Evolutionary conservation across 2,329 filamentous ascomycete species (phyloP).

Genomic region (Talaromyces sp.): DNA sequence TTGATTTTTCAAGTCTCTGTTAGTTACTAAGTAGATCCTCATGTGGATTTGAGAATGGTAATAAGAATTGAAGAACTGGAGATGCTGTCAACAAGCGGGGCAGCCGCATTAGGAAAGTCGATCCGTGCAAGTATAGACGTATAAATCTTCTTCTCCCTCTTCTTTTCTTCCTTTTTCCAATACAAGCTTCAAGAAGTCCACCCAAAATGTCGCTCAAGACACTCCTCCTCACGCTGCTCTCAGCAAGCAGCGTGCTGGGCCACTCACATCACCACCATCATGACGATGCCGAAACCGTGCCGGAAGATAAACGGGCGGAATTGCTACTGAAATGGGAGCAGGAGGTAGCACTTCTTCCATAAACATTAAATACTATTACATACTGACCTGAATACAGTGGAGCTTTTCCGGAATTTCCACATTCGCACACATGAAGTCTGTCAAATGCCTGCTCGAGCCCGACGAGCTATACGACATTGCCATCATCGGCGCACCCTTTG

Average conservation of each 20-base stretch:
- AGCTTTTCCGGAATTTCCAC: slow-evolving; percentile 68
- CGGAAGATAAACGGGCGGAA: slow-evolving; percentile 35
- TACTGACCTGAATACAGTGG: slow-evolving; percentile 39
- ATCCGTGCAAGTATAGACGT: neutral
- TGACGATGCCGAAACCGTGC: slow-evolving; percentile 33
- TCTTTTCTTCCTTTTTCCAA: neutral
- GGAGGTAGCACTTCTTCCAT: slow-evolving; percentile 33
- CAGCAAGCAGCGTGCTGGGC: slow-evolving; percentile 22
- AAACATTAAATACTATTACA: no score
- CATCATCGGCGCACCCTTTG: slow-evolving; percentile 67
- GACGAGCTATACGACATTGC: slow-evolving; percentile 62
- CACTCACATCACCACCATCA: slow-evolving; percentile 32
- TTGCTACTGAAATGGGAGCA: slow-evolving; percentile 43
- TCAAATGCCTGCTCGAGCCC: slow-evolving; percentile 64
- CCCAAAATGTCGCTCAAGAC: neutral
- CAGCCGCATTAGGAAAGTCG: slow-evolving; percentile 10
- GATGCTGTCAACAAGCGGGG: no score
- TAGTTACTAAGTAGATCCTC: neutral
- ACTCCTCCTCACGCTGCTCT: slow-evolving; percentile 23
- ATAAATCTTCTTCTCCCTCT: neutral
- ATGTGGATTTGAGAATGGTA: no score
- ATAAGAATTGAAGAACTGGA: neutral
- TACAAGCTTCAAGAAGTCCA: neutral
- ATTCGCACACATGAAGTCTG: slow-evolving; percentile 65
- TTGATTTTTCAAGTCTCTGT: no score